phyloP scores from a whole-genome alignment of 2,329 filamentous ascomycete genomes.

The Cladosporium sp. region DNA sequence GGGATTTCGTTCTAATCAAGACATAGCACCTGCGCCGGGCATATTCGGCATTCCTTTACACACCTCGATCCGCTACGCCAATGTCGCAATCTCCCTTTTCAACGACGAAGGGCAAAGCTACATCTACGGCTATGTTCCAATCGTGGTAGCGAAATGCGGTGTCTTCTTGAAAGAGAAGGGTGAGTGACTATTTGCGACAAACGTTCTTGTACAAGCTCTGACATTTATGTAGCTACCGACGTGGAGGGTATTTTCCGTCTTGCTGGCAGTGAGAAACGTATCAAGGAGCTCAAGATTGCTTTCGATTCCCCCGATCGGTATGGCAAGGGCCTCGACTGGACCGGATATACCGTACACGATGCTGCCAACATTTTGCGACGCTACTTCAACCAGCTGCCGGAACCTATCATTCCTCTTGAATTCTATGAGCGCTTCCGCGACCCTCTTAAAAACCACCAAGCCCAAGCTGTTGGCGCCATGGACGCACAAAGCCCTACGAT shows the following conservation, averaged over 20 bases:
- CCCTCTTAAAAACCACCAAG: constrained; percentile 67
- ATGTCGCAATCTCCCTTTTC: constrained; percentile 93
- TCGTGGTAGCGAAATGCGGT: constrained; percentile 96
- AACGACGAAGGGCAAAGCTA: constrained; percentile 92
- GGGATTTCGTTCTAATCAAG: neutral
- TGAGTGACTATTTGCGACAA: constrained; percentile 41
- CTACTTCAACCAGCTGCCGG: constrained; percentile 93
- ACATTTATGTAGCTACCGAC: constrained; percentile 65
- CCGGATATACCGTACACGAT: constrained; percentile 96
- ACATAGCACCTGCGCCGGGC: constrained; percentile 47
- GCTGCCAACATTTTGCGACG: constrained; percentile 92
- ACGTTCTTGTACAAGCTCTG: neutral
- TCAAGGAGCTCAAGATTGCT: constrained; percentile 87
- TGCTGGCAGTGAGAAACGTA: constrained; percentile 93
- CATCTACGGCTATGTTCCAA: constrained; percentile 97
- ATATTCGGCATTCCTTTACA: constrained; percentile 94
- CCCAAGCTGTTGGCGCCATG: constrained; percentile 65
- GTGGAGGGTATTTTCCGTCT: constrained; percentile 96
- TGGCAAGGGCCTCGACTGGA: constrained; percentile 95
- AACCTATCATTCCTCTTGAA: constrained; percentile 91
- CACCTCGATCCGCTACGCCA: constrained; percentile 94
- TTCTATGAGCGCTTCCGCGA: constrained; percentile 89
- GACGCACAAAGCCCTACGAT: constrained; percentile 62
- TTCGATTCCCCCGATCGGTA: constrained; percentile 96
- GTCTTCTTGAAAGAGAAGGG: constrained; percentile 98